A percentile compares a stretch with the other conserved stretches of the same genome.
These are phyloP conservation scores for Neurospora sp. DNA, from an alignment of 495 filamentous ascomycete genomes.

Conservation along the genomic window DNA sequence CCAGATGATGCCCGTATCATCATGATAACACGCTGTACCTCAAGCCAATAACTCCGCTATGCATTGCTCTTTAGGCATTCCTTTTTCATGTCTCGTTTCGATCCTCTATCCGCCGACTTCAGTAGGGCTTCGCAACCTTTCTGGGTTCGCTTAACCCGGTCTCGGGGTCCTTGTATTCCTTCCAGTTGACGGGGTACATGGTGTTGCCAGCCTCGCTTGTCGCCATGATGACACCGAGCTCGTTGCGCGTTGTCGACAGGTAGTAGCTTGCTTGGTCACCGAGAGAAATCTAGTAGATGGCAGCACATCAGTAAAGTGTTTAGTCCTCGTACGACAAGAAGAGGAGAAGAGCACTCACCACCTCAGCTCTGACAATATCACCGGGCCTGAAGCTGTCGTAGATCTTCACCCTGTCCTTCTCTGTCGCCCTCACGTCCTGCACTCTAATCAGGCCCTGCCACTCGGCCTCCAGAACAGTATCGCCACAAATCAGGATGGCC, in stretches of 20 bases:
- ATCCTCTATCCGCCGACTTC: slow-evolving; percentile 20
- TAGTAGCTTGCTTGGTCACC: slow-evolving; percentile 95
- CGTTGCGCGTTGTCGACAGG: slow-evolving; percentile 77
- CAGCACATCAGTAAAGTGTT: slow-evolving; percentile 1
- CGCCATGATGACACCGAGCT: slow-evolving; percentile 90
- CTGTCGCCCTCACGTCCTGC: slow-evolving; percentile 88
- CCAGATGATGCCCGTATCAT: background rate
- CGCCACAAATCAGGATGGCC: slow-evolving; percentile 69
- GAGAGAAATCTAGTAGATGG: slow-evolving; percentile 55
- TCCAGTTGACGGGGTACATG: slow-evolving; percentile 91
- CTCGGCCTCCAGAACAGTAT: slow-evolving; percentile 49
- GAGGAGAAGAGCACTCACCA: slow-evolving; percentile 44
- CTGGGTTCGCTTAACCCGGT: slow-evolving; percentile 71
- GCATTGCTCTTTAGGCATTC: background rate
- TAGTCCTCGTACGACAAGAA: background rate
- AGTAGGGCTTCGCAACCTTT: slow-evolving; percentile 92
- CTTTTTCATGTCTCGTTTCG: background rate
- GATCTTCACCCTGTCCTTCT: slow-evolving; percentile 89
- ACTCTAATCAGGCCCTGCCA: slow-evolving; percentile 55
- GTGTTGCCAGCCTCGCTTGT: slow-evolving; percentile 77
- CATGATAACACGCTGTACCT: background rate
- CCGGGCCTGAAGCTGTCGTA: slow-evolving; percentile 87
- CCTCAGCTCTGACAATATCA: slow-evolving; percentile 81
- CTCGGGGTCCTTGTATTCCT: slow-evolving; percentile 75
- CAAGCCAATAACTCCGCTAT: background rate